These are phyloP conservation scores for Aspergillus pseudoglaucus DNA, from an alignment of 2,329 filamentous ascomycete species.

Conservation along the genomic window DNA sequence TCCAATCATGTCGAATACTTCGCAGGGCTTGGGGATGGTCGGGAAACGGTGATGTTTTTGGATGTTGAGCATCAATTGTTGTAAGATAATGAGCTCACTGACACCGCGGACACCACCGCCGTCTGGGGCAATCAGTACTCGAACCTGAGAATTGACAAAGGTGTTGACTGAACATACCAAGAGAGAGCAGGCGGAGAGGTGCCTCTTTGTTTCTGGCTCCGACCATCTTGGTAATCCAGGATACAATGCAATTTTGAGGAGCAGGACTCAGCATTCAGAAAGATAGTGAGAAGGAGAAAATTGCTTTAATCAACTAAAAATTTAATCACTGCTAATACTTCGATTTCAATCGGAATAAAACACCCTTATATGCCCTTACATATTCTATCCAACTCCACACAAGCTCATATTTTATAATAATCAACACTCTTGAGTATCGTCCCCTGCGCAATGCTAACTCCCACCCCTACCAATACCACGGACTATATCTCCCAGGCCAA, in stretches of 20 bases:
- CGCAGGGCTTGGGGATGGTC: neutral
- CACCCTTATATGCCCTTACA: neutral
- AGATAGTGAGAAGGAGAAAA: neutral
- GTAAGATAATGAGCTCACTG: slow-evolving; percentile 1
- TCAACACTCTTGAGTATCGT: neutral
- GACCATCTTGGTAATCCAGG: neutral
- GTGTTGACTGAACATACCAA: neutral
- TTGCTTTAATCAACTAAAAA: neutral
- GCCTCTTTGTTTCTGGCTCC: neutral
- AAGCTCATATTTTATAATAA: neutral
- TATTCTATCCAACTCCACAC: neutral
- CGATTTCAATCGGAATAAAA: neutral
- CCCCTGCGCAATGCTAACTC: neutral
- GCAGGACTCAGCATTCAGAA: neutral
- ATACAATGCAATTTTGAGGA: neutral
- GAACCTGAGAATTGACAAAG: neutral
- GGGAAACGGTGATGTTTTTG: neutral
- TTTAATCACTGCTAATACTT: neutral
- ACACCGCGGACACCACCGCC: neutral
- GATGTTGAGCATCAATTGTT: neutral
- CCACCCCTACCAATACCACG: neutral
- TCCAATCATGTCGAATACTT: no score
- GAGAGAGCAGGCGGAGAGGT: neutral
- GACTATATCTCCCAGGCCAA: neutral
- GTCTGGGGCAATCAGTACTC: neutral